These are phyloP conservation scores for Pythium vanterpoolii DNA, from an alignment of 352 stramenopile species.

Conservation along the genomic window DNA sequence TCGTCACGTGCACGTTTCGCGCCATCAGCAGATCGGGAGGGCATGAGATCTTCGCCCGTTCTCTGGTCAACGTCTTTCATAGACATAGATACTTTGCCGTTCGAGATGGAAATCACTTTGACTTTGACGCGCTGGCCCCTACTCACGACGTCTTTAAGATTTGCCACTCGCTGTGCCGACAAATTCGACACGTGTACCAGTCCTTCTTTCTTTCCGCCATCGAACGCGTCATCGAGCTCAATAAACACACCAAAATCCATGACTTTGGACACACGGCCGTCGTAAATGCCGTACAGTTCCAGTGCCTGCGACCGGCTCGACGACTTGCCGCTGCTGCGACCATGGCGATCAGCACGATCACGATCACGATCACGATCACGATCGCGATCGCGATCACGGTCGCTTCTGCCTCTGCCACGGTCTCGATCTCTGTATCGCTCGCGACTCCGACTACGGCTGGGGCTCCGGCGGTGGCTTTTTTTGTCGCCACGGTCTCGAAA, in stretches of 20 bases:
- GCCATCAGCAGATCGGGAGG: constrained; percentile 77
- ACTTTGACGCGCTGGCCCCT: constrained; percentile 93
- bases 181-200: constrained; percentile 96
- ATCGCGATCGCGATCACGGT: constrained; percentile 27
- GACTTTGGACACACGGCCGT: constrained; percentile 91
- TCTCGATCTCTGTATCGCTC: constrained; percentile 34
- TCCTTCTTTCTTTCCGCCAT: constrained; percentile 80
- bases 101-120: constrained; percentile 94
- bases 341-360: constrained; percentile 11
- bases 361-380: constrained; percentile 18
- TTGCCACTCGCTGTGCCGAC: constrained; percentile 78
- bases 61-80: constrained; percentile 98
- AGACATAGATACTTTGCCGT: constrained; percentile 90
- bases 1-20: constrained; percentile 51
- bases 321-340: constrained; percentile 20
- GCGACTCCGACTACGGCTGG: constrained; percentile 19
- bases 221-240: constrained; percentile 75
- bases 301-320: constrained; percentile 28
- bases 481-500: not conserved
- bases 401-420: constrained; percentile 16
- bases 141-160: constrained; percentile 86
- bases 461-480: not conserved
- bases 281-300: constrained; percentile 95
- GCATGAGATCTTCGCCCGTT: constrained; percentile 93
- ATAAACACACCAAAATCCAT: constrained; percentile 98